A percentile compares a stretch with the other conserved stretches of the same genome.
These are phyloP conservation scores for Sclerotiophoma versabilis DNA, from an alignment of 2,329 filamentous ascomycete species.

Conservation along the genomic window DNA sequence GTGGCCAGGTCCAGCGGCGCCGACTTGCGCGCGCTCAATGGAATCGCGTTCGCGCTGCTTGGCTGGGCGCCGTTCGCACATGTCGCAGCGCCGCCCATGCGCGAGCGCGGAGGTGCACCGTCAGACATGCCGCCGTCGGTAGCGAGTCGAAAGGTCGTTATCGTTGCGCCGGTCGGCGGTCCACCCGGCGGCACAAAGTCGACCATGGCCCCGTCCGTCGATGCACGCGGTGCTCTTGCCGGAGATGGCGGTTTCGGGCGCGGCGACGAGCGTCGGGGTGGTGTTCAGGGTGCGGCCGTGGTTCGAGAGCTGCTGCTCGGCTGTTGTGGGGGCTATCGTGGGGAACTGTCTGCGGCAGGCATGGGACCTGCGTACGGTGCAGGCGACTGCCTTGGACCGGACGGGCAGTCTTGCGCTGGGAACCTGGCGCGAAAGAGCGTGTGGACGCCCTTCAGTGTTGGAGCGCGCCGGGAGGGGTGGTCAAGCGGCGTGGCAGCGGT, in stretches of 20 bases:
- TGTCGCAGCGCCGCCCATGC: slow-evolving; percentile 38
- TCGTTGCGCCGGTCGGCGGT: slow-evolving; percentile 43
- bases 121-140: slow-evolving; percentile 36
- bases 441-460: background rate
- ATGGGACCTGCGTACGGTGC: slow-evolving; percentile 37
- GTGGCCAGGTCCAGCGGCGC: slow-evolving; percentile 82
- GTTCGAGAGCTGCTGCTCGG: slow-evolving; percentile 14
- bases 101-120: slow-evolving; percentile 32
- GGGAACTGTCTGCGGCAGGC: slow-evolving; percentile 39
- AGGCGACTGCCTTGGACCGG: slow-evolving; percentile 28
- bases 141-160: slow-evolving; percentile 49
- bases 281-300: slow-evolving; percentile 3
- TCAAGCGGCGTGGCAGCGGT: slow-evolving; percentile 13
- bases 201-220: slow-evolving; percentile 42
- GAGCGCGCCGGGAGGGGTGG: background rate
- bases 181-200: slow-evolving; percentile 45
- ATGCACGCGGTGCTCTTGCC: slow-evolving; percentile 34
- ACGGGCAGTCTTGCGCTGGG: slow-evolving; percentile 12
- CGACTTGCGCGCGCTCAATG: slow-evolving; percentile 69
- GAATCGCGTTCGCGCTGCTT: slow-evolving; percentile 56
- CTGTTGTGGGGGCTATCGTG: slow-evolving; percentile 38
- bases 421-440: slow-evolving; percentile 1
- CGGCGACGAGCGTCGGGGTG: slow-evolving; percentile 18
- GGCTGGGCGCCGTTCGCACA: slow-evolving; percentile 43
- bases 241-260: background rate